Evolutionary conservation across 768 basidiomycete genomes (phyloP), one percentile per base, ranked within the genome.

Genomic region (Naganishia friedmannii): DNA sequence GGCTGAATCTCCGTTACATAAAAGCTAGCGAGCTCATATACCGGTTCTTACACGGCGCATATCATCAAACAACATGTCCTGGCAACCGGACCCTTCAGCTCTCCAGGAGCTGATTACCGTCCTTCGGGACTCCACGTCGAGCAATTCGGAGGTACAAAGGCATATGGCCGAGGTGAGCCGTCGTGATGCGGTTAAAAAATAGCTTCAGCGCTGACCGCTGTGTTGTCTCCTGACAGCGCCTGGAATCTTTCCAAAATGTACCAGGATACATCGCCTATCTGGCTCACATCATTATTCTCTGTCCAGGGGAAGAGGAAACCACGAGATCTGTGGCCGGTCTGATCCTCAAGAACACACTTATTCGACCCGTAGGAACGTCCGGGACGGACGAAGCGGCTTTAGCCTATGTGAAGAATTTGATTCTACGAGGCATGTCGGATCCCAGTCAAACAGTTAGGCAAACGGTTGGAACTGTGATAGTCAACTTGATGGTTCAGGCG

Each of bases 261-360:
- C 91, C 93, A 55, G 93, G 96, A 81, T 98, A 96, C 81, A 89
- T 93, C 71, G 93, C 90, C 69, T 98, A 99, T 86, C 88, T 99
- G 73, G 90, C 90, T 26, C 91, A 94, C 80, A 93, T 97, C 83
- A 87, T 98, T 73, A 88, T 89, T 69, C 85, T 85, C 54, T 83
- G 91, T 84, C 85, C 88, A 1, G 85, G 87, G 71, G 93, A 97
- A 83, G 90, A 93, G 78, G 93, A 92, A 79, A 89, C 90, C 60
- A 92, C 95, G 80, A 88, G 95, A 65, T 91, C 92, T 70, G 94
- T 97, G 83, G 94, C 95, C 29, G 95, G 95, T 53, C 91, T 97
- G 76, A 85, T 97, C 28, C 87, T 99, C 82, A 99, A 99, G 87
- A 98, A 99, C 82, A 93, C 90, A 73, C 88, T 93, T 78, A 84